Percentiles rank a stretch among this genome's conserved stretches.
Evolutionary conservation across 2,329 filamentous ascomycete genomes (phyloP).

Genomic region (Dothistroma septosporum): DNA sequence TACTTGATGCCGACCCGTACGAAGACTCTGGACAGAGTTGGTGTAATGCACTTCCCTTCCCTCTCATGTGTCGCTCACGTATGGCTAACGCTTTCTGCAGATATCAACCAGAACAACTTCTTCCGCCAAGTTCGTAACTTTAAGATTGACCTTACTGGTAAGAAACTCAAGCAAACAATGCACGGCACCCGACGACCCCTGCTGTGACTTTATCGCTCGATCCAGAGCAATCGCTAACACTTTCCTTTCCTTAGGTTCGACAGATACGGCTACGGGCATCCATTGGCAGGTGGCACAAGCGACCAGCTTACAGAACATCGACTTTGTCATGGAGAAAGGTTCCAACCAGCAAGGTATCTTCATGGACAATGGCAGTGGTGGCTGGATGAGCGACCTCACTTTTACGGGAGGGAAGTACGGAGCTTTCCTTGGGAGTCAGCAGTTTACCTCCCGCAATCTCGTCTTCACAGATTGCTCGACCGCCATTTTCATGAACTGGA

Average conservation of each 20-base stretch:
- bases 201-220: too few species aligned
- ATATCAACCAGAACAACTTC: constrained; percentile 54
- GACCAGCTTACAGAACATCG: constrained; percentile 59
- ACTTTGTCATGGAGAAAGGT: constrained; percentile 52
- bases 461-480: constrained; percentile 49
- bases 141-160: constrained; percentile 47
- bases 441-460: constrained; percentile 53
- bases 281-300: constrained; percentile 56
- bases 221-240: too few species aligned
- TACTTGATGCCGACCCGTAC: constrained; percentile 80
- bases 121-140: constrained; percentile 55
- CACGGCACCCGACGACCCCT: too few species aligned
- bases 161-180: too few species aligned
- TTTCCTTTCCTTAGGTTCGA: too few species aligned
- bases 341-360: constrained; percentile 47
- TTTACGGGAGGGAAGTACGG: constrained; percentile 61
- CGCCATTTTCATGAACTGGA: constrained; percentile 53
- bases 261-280: constrained; percentile 35
- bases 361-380: constrained; percentile 35
- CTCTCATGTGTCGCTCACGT: too few species aligned
- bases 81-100: too few species aligned
- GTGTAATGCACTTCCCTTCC: too few species aligned
- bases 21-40: constrained; percentile 50
- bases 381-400: constrained; percentile 54
- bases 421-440: constrained; percentile 60